Percentiles rank a stretch among this genome's conserved stretches.
These are phyloP conservation scores for Amanita phalloides DNA, from an alignment of 768 basidiomycete genomes.

Conservation along the genomic window DNA sequence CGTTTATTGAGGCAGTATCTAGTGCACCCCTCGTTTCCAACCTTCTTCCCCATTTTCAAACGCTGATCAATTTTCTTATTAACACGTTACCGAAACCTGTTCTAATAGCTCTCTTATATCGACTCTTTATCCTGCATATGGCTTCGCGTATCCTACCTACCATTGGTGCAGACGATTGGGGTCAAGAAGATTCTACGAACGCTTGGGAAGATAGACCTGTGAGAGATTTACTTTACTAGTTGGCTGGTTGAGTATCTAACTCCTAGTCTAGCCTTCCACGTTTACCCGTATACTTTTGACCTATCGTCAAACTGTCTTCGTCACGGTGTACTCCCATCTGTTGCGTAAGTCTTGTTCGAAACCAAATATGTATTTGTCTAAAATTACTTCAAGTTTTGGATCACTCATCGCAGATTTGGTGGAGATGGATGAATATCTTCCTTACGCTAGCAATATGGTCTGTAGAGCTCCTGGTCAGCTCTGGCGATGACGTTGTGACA, in stretches of 20 bases:
- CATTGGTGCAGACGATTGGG: slow-evolving; percentile 76
- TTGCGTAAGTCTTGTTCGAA: slow-evolving; percentile 43
- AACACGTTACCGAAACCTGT: slow-evolving; percentile 84
- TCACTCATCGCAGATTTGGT: slow-evolving; percentile 88
- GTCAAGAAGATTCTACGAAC: slow-evolving; percentile 51
- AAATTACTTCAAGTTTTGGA: slow-evolving; percentile 49
- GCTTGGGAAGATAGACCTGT: slow-evolving; percentile 73
- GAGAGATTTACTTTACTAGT: slow-evolving; percentile 10
- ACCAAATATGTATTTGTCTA: neutral
- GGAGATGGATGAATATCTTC: slow-evolving; percentile 88
- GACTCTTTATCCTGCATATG: slow-evolving; percentile 69
- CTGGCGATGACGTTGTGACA: slow-evolving; percentile 53
- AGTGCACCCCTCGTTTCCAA: slow-evolving; percentile 73
- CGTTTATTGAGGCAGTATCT: slow-evolving; percentile 1
- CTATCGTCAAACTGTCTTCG: slow-evolving; percentile 76
- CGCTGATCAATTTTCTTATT: slow-evolving; percentile 68
- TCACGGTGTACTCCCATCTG: slow-evolving; percentile 81
- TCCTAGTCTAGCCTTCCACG: slow-evolving; percentile 50
- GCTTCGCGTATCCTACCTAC: slow-evolving; percentile 78
- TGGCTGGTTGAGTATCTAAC: slow-evolving; percentile 6
- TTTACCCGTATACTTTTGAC: slow-evolving; percentile 67
- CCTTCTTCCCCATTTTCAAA: slow-evolving; percentile 72
- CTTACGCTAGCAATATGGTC: slow-evolving; percentile 80
- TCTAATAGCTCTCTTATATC: slow-evolving; percentile 68
- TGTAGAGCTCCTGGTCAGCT: slow-evolving; percentile 68